Conservation (phyloP, 805 yeast genomes). For the Ogataea corticis region DNA sequence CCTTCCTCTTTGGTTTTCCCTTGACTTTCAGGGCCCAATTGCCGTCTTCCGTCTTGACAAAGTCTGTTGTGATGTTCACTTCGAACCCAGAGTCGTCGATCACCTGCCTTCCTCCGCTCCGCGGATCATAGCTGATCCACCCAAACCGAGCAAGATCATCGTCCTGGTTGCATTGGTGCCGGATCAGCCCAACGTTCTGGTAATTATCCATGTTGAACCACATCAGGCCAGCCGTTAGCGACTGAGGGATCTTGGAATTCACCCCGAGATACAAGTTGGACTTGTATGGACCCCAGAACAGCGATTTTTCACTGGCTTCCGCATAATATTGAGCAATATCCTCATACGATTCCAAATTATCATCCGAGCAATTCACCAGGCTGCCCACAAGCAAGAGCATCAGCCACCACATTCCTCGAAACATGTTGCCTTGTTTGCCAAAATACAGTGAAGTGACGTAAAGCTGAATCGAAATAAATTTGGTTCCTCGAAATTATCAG, state of each 20-base stretch:
- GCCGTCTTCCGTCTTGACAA: slow-evolving; percentile 72
- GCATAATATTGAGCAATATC: slow-evolving; percentile 30
- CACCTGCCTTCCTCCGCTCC: slow-evolving; percentile 80
- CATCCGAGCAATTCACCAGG: slow-evolving; percentile 6
- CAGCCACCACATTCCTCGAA: neutral
- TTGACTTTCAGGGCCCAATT: slow-evolving; percentile 80
- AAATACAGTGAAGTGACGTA: no score
- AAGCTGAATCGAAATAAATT: neutral
- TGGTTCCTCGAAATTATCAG: neutral
- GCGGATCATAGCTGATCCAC: slow-evolving; percentile 87
- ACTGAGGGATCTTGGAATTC: slow-evolving; percentile 75
- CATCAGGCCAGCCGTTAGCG: slow-evolving; percentile 77
- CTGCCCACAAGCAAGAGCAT: neutral
- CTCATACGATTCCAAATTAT: slow-evolving; percentile 8
- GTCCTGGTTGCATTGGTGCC: slow-evolving; percentile 75
- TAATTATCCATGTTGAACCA: slow-evolving; percentile 76
- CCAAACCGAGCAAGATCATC: slow-evolving; percentile 74
- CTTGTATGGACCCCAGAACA: slow-evolving; percentile 92
- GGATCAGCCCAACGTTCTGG: slow-evolving; percentile 51
- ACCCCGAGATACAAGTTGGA: slow-evolving; percentile 85
- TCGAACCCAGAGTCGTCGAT: slow-evolving; percentile 67
- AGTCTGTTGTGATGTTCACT: slow-evolving; percentile 64
- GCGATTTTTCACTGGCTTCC: slow-evolving; percentile 45
- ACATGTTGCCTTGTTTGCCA: slow-evolving; percentile 1
- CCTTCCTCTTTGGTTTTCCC: slow-evolving; percentile 58